Evolutionary conservation across 2,329 filamentous ascomycete species (phyloP), one percentile per base, ranked within the genome.

Genomic region (Colletotrichum sublineola): DNA sequence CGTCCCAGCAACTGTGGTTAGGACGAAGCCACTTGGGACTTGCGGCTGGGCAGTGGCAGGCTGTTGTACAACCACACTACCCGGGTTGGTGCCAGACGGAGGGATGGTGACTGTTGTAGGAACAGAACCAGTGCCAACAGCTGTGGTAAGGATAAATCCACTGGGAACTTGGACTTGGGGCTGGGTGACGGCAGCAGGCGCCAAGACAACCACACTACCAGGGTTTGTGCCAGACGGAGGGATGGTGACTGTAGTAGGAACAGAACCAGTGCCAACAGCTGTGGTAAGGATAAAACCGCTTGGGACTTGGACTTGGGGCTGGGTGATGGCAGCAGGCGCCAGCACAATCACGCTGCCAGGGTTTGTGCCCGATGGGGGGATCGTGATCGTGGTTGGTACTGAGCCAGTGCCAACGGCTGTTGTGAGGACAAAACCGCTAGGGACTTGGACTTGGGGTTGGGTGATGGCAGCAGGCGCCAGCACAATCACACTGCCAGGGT

Each of bases 281-380:
- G 52, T 55, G 0, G 55, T 48, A 0, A 42, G 5, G 3, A 42
- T 3, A 8, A 42, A 58, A 0, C 52, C 31, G 6, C 31, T 55
- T 0, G 52, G 52, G 5, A 55, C 31, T 33, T 55, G 52, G 1
- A 36, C 29, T 7, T 55, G 52, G 1, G 12, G 6, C 50, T 7
- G 29, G 7, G 14, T n/a, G 1, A n/a, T n/a, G n/a, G 14, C 8
- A 8, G 36, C 15, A 14, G 58, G 58, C 3, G 57, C 42, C 18
- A 55, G 48, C 5, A 42, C 40, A 44, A 44, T 9, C 11, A 42
- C 40, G 40, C 9, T 53, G 15, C 61, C 62, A 1, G 62, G 62
- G 29, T 56, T 64, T 15, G 36, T 44, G 2, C 64, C 64, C 8
- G 64, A 57, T 3, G 64, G 64, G 3, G 42, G 64, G 12, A 67